Percentiles rank a stretch among this genome's conserved stretches.
Conservation (phyloP, 148 eudicot species). For the Limonium bicolor region DNA sequence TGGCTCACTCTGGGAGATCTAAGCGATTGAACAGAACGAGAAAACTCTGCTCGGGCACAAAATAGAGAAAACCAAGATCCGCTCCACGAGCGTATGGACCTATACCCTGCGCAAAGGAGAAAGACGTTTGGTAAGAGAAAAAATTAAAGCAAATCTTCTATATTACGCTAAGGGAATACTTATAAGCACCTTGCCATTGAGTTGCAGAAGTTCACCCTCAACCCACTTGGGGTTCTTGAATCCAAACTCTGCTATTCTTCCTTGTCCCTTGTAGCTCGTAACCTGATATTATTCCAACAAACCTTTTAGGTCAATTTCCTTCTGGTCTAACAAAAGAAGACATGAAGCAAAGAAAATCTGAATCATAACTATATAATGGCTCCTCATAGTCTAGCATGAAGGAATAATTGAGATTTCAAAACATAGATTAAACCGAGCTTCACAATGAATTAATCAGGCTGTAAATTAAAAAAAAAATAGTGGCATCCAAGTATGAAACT, state of each 20-base stretch:
- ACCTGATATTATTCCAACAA: no score
- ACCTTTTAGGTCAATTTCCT: no score
- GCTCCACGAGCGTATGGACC: conserved; percentile 79
- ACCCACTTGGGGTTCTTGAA: conserved; percentile 81
- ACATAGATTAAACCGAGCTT: no score
- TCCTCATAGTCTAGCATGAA: no score
- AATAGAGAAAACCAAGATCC: conserved; percentile 90
- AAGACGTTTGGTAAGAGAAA: neutral
- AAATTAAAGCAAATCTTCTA: neutral
- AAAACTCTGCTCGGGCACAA: conserved; percentile 83
- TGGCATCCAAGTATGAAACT: no score
- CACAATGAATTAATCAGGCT: no score
- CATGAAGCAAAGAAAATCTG: no score
- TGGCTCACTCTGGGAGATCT: conserved; percentile 65
- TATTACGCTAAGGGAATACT: neutral
- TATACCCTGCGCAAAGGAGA: conserved; percentile 44
- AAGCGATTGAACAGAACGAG: conserved; percentile 81
- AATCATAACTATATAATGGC: no score
- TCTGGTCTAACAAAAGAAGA: no score
- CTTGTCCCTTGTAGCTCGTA: conserved; percentile 86
- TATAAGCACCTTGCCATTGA: conserved; percentile 72
- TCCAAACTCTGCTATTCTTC: conserved; percentile 87
- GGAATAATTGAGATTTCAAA: no score
- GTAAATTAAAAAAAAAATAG: no score
- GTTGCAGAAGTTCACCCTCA: conserved; percentile 92